phyloP scores from a whole-genome alignment of 2,329 filamentous ascomycete genomes.

The Phoma sp. region DNA sequence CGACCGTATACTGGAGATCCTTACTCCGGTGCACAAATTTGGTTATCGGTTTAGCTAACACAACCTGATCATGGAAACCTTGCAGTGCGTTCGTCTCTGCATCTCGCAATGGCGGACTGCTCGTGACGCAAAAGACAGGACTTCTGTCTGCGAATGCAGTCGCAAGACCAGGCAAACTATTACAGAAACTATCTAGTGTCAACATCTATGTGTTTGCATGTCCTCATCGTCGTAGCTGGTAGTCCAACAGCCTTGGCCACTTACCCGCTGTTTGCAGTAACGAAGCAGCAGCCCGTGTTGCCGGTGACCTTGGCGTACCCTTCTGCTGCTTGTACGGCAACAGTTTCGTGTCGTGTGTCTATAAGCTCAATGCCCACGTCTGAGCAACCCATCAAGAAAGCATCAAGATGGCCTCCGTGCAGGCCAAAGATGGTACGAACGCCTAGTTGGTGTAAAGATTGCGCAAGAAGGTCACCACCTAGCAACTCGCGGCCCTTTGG shows the following conservation, averaged over 20 bases:
- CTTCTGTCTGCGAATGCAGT: slow-evolving; percentile 55
- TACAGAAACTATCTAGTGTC: slow-evolving; percentile 49
- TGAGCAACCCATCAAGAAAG: slow-evolving; percentile 55
- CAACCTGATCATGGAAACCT: slow-evolving; percentile 56
- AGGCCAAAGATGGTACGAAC: slow-evolving; percentile 55
- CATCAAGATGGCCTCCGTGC: slow-evolving; percentile 58
- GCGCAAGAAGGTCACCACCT: slow-evolving; percentile 55
- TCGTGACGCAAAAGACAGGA: slow-evolving; percentile 55
- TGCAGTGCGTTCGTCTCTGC: slow-evolving; percentile 56
- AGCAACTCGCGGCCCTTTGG: slow-evolving; percentile 51
- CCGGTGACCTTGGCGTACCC: slow-evolving; percentile 54
- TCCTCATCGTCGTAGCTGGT: too few species aligned
- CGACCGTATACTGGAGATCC: neutral
- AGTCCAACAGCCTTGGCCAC: slow-evolving; percentile 7
- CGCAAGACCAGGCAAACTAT: slow-evolving; percentile 54
- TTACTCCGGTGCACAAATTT: slow-evolving; percentile 53
- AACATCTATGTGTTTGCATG: neutral
- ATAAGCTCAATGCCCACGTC: slow-evolving; percentile 51
- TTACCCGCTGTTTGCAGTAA: slow-evolving; percentile 58
- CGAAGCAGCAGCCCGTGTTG: slow-evolving; percentile 55
- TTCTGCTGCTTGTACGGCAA: slow-evolving; percentile 57
- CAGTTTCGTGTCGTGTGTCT: slow-evolving; percentile 57
- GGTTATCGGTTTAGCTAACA: slow-evolving; percentile 52
- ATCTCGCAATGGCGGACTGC: slow-evolving; percentile 53
- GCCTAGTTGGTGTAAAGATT: slow-evolving; percentile 52